These are phyloP conservation scores for Thinopyrum obtusiflorum DNA, from an alignment of 202 grass and related monocot genomes.

Conservation along the genomic window DNA sequence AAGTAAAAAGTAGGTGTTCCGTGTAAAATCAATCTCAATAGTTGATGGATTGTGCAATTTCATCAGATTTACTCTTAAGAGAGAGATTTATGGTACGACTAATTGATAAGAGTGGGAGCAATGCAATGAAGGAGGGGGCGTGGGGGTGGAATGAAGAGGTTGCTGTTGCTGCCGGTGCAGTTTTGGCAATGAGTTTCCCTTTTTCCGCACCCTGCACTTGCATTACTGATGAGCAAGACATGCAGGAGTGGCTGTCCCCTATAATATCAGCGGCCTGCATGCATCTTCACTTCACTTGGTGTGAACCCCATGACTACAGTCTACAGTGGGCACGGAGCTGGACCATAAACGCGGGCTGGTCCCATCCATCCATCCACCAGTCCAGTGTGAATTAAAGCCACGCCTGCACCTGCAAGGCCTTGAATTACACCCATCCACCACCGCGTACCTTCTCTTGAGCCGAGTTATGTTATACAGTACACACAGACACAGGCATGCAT, in stretches of 20 bases:
- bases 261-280: not conserved
- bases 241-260: conserved; percentile 17
- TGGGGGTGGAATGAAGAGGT: not conserved
- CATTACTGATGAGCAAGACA: conserved; percentile 36
- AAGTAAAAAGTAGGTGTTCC: too few species aligned
- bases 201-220: conserved; percentile 15
- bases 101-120: not conserved
- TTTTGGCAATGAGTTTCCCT: not conserved
- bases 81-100: not conserved
- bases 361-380: not conserved
- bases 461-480: not conserved
- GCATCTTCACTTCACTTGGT: conserved; percentile 4
- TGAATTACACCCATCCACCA: conserved; percentile 9
- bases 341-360: not conserved
- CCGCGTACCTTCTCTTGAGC: not conserved
- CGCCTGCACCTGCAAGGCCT: conserved; percentile 1
- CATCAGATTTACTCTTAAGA: not conserved
- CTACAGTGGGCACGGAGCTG: not conserved
- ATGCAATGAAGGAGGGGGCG: not conserved
- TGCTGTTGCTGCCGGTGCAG: conserved; percentile 14
- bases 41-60: too few species aligned
- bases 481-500: not conserved
- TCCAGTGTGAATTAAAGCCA: not conserved
- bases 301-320: not conserved
- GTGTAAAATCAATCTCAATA: too few species aligned